These are phyloP conservation scores for Fusarium goolgardi DNA, from an alignment of 2,329 filamentous ascomycete species.

Conservation along the genomic window DNA sequence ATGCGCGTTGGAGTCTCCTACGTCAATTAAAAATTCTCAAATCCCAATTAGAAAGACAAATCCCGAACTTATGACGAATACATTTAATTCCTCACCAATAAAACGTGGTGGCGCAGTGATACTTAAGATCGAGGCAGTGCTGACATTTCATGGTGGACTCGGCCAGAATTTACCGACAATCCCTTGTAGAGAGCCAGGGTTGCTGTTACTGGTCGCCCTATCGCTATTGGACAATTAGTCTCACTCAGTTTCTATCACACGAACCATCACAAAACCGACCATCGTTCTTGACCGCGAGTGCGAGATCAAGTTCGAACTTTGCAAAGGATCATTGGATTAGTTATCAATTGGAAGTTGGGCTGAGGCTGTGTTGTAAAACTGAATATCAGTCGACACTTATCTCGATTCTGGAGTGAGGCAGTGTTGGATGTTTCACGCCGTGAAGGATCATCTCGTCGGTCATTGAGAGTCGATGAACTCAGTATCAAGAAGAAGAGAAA, in stretches of 20 bases:
- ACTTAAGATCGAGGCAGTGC: not conserved
- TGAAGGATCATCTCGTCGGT: not conserved
- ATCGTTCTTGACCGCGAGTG: not conserved
- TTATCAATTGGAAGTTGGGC: not conserved
- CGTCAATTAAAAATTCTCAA: not conserved
- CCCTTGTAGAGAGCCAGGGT: not conserved
- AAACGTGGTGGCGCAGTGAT: constrained; percentile 2
- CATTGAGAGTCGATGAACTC: too few species aligned
- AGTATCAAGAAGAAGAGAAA: too few species aligned
- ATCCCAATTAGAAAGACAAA: not conserved
- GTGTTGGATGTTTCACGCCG: not conserved
- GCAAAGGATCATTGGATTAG: too few species aligned
- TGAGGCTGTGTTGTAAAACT: not conserved
- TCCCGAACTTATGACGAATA: not conserved
- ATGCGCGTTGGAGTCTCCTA: not conserved
- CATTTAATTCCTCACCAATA: not conserved
- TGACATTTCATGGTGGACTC: constrained; percentile 2
- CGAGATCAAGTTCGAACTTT: not conserved
- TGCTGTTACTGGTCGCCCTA: not conserved
- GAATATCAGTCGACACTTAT: not conserved
- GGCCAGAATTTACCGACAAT: constrained; percentile 6
- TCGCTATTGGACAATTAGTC: not conserved
- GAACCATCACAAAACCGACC: not conserved
- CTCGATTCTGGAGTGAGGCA: not conserved
- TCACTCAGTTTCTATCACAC: not conserved